These are phyloP conservation scores for Stentor roeselii DNA, from an alignment of 73 alveolate species.

Conservation along the genomic window DNA sequence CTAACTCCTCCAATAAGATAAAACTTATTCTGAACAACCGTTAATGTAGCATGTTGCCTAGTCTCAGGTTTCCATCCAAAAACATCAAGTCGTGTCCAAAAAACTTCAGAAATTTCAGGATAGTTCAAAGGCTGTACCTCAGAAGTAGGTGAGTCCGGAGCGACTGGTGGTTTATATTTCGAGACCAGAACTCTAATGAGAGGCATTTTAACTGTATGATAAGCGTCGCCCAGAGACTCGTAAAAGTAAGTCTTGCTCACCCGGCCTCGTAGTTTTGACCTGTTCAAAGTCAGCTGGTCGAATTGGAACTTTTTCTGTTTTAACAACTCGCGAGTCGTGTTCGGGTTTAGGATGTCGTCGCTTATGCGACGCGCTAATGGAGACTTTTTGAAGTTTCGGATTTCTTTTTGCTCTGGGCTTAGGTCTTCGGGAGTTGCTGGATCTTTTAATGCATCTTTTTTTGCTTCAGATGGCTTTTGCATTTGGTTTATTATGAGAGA, in stretches of 20 bases:
- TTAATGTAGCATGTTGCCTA: background rate
- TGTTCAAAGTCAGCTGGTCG: background rate
- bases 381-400: conserved; percentile 6
- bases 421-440: too few relatives aligned
- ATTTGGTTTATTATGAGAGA: too few relatives aligned
- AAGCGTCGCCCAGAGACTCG: background rate
- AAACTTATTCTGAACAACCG: background rate
- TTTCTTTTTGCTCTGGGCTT: background rate
- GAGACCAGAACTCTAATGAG: background rate
- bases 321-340: background rate
- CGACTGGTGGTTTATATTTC: background rate
- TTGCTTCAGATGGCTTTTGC: too few relatives aligned
- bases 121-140: background rate
- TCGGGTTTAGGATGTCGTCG: background rate
- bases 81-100: background rate
- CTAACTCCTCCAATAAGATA: conserved; percentile 3
- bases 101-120: conserved; percentile 21
- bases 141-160: background rate
- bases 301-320: background rate
- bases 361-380: conserved; percentile 6
- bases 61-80: conserved; percentile 22
- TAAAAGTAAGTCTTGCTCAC: background rate
- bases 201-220: background rate
- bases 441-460: too few relatives aligned
- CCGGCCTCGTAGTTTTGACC: background rate